phyloP scores from a whole-genome alignment of 2,329 filamentous ascomycete species.

The Emmonsiellopsis sp. region DNA sequence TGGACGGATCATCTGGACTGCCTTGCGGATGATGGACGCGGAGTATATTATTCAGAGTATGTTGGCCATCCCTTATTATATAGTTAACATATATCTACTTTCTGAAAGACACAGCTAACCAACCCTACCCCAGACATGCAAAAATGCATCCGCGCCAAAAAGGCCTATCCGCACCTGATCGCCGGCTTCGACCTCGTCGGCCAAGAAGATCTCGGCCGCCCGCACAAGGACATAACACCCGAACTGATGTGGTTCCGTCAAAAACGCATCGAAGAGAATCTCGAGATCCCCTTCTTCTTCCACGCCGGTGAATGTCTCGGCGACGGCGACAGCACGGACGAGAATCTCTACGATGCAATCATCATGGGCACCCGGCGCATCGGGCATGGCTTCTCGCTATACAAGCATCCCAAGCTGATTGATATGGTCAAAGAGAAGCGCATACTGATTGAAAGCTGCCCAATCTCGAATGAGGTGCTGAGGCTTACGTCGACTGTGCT shows the following conservation, averaged over 20 bases:
- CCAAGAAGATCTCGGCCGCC: conserved; percentile 70
- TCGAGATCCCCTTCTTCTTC: conserved; percentile 91
- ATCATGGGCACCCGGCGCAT: conserved; percentile 80
- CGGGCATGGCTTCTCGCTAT: conserved; percentile 79
- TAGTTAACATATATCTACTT: neutral
- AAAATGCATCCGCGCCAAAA: conserved; percentile 72
- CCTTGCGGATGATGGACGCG: conserved; percentile 54
- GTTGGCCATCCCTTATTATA: neutral
- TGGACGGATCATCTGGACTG: conserved; percentile 74
- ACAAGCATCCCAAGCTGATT: conserved; percentile 82
- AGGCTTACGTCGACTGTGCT: conserved; percentile 67
- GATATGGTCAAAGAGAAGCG: conserved; percentile 82
- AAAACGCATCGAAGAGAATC: conserved; percentile 63
- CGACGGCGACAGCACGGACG: conserved; percentile 66
- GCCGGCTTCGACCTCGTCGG: conserved; percentile 79
- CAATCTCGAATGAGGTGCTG: conserved; percentile 85
- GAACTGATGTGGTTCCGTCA: conserved; percentile 92
- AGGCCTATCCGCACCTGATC: conserved; percentile 26
- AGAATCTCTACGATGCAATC: conserved; percentile 83
- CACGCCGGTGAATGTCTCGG: conserved; percentile 86
- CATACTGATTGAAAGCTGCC: conserved; percentile 82
- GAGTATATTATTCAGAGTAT: conserved; percentile 56
- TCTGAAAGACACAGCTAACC: neutral
- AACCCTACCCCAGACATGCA: conserved; percentile 51
- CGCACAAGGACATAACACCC: conserved; percentile 66